Conservation (phyloP, 768 basidiomycete genomes). For the Podaxis carcinomalis region DNA sequence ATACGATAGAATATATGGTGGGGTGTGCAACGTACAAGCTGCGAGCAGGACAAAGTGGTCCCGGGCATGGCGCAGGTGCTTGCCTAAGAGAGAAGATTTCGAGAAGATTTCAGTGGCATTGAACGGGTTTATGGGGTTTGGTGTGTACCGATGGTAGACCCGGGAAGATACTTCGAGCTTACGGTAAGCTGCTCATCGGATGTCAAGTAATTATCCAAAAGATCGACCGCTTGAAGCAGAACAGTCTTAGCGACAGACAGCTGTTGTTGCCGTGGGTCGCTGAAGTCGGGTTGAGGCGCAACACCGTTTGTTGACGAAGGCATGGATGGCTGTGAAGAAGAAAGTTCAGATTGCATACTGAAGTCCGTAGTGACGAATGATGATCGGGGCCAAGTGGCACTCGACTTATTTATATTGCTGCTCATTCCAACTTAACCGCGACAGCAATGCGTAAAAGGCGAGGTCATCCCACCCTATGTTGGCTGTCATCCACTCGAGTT, state of each 20-base stretch:
- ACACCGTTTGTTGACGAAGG: slow-evolving; percentile 20
- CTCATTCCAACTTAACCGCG: not conserved
- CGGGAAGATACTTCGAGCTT: slow-evolving; percentile 74
- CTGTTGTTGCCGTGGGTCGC: slow-evolving; percentile 43
- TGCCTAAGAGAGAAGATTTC: slow-evolving; percentile 42
- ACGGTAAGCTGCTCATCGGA: slow-evolving; percentile 67
- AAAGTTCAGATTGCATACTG: slow-evolving; percentile 20
- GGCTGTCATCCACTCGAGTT: not conserved
- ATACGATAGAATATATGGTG: slow-evolving; percentile 61
- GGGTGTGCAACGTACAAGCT: slow-evolving; percentile 41
- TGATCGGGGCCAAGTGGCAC: slow-evolving; percentile 20
- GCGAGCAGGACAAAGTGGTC: slow-evolving; percentile 76
- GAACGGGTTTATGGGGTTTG: not conserved
- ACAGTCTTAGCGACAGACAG: slow-evolving; percentile 65
- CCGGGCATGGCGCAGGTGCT: slow-evolving; percentile 81
- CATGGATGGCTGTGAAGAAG: slow-evolving; percentile 18
- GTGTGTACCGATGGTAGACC: slow-evolving; percentile 75
- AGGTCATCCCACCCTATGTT: not conserved
- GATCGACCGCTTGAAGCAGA: slow-evolving; percentile 67
- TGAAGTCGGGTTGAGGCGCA: slow-evolving; percentile 15
- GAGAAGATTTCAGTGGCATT: not conserved
- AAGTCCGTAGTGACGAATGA: slow-evolving; percentile 11
- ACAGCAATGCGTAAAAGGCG: not conserved
- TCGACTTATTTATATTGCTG: slow-evolving; percentile 18
- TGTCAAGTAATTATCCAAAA: slow-evolving; percentile 61